Conservation (phyloP, 1,284 basidiomycete species). For the Ceratobasidium sp. region DNA sequence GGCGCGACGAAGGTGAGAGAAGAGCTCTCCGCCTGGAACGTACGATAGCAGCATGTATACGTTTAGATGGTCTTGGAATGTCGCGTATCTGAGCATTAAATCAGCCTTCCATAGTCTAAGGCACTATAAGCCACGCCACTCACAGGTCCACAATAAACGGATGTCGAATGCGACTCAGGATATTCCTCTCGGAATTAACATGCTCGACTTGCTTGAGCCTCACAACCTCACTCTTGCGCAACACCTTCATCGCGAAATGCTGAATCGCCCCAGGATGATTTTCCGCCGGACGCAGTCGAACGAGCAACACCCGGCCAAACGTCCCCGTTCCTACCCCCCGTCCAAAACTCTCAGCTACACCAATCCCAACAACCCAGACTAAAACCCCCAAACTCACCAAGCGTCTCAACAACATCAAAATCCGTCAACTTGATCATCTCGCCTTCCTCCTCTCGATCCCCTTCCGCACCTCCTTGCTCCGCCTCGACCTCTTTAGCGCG, state of each 20-base stretch:
- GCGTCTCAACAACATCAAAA: slow-evolving; percentile 82
- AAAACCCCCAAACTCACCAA: slow-evolving; percentile 66
- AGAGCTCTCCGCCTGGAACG: slow-evolving; percentile 96
- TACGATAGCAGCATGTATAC: slow-evolving; percentile 99
- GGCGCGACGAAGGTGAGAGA: slow-evolving; percentile 91
- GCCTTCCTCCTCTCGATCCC: slow-evolving; percentile 41
- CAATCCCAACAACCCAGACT: slow-evolving; percentile 22
- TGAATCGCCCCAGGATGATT: slow-evolving; percentile 58
- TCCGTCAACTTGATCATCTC: slow-evolving; percentile 72
- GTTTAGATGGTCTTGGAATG: slow-evolving; percentile 95
- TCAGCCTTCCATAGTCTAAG: slow-evolving; percentile 49
- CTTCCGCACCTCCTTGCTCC: slow-evolving; percentile 6
- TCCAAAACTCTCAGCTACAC: neutral
- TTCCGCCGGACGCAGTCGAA: slow-evolving; percentile 70
- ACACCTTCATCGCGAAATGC: slow-evolving; percentile 93
- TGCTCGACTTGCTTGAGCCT: slow-evolving; percentile 98
- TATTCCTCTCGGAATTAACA: slow-evolving; percentile 96
- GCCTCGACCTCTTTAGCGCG: slow-evolving; percentile 28
- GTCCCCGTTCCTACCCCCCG: slow-evolving; percentile 83
- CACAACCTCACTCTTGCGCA: slow-evolving; percentile 93
- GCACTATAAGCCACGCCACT: slow-evolving; percentile 64
- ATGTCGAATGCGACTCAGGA: slow-evolving; percentile 87
- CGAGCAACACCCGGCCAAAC: slow-evolving; percentile 92
- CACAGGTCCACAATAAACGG: slow-evolving; percentile 83
- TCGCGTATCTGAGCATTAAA: slow-evolving; percentile 72